Percentiles rank a stretch among this genome's conserved stretches.
Evolutionary conservation across 2,329 filamentous ascomycete genomes (phyloP).

Genomic region (Beauveria sp.): DNA sequence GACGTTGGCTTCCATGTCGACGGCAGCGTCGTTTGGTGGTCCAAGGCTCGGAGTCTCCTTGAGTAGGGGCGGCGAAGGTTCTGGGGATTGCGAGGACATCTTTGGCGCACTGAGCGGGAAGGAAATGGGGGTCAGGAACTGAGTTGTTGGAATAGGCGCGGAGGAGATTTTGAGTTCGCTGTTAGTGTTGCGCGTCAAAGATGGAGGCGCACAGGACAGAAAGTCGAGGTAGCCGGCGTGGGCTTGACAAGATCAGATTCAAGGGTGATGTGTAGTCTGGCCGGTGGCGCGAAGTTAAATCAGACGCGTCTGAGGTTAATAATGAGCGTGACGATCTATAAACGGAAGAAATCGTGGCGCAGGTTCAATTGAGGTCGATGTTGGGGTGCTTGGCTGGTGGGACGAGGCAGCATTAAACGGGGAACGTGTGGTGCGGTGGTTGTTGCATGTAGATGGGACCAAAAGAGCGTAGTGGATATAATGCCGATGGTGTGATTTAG

Average conservation of each 20-base stretch:
- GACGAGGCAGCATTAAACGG: not conserved
- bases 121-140: not conserved
- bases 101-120: not conserved
- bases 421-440: not conserved
- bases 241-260: not conserved
- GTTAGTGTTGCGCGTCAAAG: not conserved
- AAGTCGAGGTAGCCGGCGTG: not conserved
- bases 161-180: not conserved
- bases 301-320: not conserved
- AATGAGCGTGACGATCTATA: not conserved
- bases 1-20: constrained; percentile 26
- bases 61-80: constrained; percentile 23
- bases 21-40: constrained; percentile 12
- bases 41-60: not conserved
- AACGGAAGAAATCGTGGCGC: not conserved
- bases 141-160: not conserved
- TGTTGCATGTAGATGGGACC: not conserved
- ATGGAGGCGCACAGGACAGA: not conserved
- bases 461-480: not conserved
- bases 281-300: too few relatives aligned
- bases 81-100: constrained; percentile 27
- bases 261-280: not conserved
- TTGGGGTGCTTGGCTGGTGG: not conserved
- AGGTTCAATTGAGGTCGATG: not conserved
- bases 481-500: not conserved